phyloP scores from a whole-genome alignment of 306 rosid genomes.

The Quillaja saponaria region DNA sequence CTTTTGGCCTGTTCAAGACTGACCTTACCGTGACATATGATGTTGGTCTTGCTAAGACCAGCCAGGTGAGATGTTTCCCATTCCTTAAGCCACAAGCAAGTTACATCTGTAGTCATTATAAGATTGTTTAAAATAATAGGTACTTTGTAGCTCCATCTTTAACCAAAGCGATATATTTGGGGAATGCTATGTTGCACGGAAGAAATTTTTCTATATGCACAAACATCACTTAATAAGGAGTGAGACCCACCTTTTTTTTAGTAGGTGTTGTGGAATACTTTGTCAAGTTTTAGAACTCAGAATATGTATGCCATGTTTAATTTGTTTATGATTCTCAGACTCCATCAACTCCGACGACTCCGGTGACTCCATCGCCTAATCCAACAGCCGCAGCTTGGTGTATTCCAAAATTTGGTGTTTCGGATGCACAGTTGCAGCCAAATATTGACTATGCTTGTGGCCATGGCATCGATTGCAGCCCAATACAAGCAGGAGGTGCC shows the following conservation, averaged over 20 bases:
- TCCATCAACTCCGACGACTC: constrained; percentile 43
- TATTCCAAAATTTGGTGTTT: constrained; percentile 58
- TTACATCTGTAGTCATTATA: neutral
- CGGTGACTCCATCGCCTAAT: constrained; percentile 45
- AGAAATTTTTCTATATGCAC: too few species aligned
- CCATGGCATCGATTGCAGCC: constrained; percentile 61
- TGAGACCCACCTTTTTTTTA: too few species aligned
- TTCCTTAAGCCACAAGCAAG: neutral
- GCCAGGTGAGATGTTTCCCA: constrained; percentile 49
- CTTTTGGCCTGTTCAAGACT: constrained; percentile 72
- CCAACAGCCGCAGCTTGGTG: constrained; percentile 61
- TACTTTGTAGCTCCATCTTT: neutral
- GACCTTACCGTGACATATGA: constrained; percentile 69
- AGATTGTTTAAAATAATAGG: neutral
- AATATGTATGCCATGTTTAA: neutral
- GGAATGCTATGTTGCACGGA: too few species aligned
- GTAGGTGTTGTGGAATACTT: too few species aligned
- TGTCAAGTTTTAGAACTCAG: too few species aligned
- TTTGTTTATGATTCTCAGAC: constrained; percentile 22
- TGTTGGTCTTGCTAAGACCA: constrained; percentile 67
- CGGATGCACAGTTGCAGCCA: constrained; percentile 67
- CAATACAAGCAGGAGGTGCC: constrained; percentile 75
- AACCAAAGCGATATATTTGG: too few species aligned
- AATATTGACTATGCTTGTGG: constrained; percentile 73
- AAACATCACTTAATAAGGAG: too few species aligned